These are phyloP conservation scores for Dictyostelium capitatum DNA, from an alignment of 78 protist species.

Conservation along the genomic window DNA sequence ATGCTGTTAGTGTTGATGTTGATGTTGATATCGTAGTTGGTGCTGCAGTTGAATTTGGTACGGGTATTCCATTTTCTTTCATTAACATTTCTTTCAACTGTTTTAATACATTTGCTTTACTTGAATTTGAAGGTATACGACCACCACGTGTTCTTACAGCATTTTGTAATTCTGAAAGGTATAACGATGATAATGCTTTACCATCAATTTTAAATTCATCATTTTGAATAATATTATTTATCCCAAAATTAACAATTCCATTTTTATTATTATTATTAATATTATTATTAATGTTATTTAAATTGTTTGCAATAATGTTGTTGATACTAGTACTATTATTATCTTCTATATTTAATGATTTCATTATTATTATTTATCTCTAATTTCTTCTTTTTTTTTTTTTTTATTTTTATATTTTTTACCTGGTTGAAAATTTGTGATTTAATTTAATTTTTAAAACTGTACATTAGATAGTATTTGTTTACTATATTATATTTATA, in stretches of 20 bases:
- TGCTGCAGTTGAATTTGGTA: background rate
- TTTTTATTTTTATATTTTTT: background rate
- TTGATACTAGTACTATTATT: background rate
- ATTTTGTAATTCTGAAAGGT: background rate
- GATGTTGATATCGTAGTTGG: background rate
- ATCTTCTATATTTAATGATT: background rate
- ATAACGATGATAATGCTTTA: background rate
- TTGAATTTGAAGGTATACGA: background rate
- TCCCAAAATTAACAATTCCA: background rate
- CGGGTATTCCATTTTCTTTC: background rate
- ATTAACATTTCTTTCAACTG: conserved; percentile 1
- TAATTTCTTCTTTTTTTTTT: background rate
- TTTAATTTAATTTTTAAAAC: no score
- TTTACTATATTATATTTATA: no score
- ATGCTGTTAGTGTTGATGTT: background rate
- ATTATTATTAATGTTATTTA: background rate
- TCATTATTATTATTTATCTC: background rate
- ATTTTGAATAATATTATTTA: background rate
- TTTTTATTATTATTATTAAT: background rate
- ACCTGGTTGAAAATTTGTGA: no score
- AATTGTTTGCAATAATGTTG: background rate
- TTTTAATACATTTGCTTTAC: conserved; percentile 15
- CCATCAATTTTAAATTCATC: conserved; percentile 3
- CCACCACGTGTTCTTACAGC: conserved; percentile 23
- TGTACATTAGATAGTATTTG: no score